These are phyloP conservation scores for Tubosaeta sp. DNA, from an alignment of 768 basidiomycete species.

Conservation along the genomic window DNA sequence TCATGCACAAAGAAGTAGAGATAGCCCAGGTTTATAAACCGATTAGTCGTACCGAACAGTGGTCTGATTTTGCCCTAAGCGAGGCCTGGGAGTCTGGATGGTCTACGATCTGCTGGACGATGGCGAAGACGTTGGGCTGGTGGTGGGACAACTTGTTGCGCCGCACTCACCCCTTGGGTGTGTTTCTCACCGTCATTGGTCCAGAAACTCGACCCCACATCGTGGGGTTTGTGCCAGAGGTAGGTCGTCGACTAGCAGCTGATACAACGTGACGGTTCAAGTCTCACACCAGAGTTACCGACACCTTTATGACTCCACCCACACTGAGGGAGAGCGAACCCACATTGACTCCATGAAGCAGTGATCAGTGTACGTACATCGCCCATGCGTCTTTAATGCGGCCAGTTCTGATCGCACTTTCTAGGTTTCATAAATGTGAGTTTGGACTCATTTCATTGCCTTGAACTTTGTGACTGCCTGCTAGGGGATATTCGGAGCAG, in stretches of 20 bases:
- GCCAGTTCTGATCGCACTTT: background rate
- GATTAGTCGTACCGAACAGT: constrained; percentile 14
- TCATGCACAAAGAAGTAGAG: background rate
- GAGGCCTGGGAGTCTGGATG: background rate
- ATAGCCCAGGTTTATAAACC: constrained; percentile 17
- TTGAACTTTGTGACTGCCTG: background rate
- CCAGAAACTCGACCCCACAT: background rate
- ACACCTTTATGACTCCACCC: too few species aligned
- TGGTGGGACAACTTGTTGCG: background rate
- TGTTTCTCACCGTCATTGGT: background rate
- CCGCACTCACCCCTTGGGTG: background rate
- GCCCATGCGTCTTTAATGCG: background rate
- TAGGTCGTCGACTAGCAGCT: too few species aligned
- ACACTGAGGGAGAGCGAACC: too few species aligned
- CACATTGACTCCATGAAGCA: too few species aligned
- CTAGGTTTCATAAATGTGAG: background rate
- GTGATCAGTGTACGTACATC: background rate
- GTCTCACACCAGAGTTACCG: too few species aligned
- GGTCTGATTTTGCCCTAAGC: constrained; percentile 8
- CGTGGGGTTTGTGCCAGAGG: too few species aligned
- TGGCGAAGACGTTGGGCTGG: background rate
- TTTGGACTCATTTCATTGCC: background rate
- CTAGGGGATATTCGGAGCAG: background rate
- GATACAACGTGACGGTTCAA: too few species aligned
- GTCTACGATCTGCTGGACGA: background rate